These are phyloP conservation scores for Trichoderma sp. DNA, from an alignment of 2,329 filamentous ascomycete genomes.

Conservation along the genomic window DNA sequence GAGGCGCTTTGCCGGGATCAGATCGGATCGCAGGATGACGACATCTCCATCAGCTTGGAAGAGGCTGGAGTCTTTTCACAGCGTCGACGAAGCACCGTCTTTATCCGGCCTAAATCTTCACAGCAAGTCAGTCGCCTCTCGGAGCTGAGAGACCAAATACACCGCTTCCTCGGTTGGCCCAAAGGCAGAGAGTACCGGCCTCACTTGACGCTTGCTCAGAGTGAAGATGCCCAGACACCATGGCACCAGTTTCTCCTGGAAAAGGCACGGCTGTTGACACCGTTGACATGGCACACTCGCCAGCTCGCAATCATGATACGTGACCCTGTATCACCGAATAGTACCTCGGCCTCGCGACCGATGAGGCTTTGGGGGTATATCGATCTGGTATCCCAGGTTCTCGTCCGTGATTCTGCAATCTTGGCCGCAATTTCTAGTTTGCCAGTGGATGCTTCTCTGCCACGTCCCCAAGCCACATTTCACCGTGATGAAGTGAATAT, in stretches of 20 bases:
- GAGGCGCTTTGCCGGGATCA: slow-evolving; percentile 27
- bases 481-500: neutral
- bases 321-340: slow-evolving; percentile 33
- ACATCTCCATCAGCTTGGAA: slow-evolving; percentile 35
- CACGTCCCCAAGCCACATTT: neutral
- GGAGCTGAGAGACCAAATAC: slow-evolving; percentile 35
- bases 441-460: neutral
- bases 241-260: slow-evolving; percentile 50
- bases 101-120: slow-evolving; percentile 33
- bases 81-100: slow-evolving; percentile 46
- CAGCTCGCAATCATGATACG: slow-evolving; percentile 53
- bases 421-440: neutral
- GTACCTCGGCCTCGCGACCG: slow-evolving; percentile 33
- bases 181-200: slow-evolving; percentile 31
- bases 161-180: slow-evolving; percentile 36
- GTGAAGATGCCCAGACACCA: slow-evolving; percentile 42
- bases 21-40: slow-evolving; percentile 9
- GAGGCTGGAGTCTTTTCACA: slow-evolving; percentile 47
- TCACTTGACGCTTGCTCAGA: slow-evolving; percentile 62
- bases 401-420: neutral
- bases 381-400: slow-evolving; percentile 28
- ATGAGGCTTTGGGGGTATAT: slow-evolving; percentile 59
- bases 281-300: slow-evolving; percentile 46
- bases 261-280: slow-evolving; percentile 49
- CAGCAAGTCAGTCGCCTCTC: slow-evolving; percentile 25